Conservation (phyloP, 306 rosid species). For the Glycine tomentella region DNA sequence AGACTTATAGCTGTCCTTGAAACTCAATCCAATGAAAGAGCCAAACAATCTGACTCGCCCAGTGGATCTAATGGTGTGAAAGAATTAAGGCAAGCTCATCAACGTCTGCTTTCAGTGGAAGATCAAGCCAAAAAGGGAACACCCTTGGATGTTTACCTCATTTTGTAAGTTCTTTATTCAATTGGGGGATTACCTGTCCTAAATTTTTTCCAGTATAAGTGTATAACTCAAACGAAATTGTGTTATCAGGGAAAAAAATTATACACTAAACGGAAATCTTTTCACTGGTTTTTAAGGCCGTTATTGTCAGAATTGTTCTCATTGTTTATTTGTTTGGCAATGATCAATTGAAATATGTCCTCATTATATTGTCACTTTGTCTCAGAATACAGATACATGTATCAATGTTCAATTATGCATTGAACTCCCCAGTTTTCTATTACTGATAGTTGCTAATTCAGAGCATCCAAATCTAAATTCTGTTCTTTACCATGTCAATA, state of each 20-base stretch:
- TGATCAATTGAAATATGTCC: neutral
- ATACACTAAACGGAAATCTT: too few relatives aligned
- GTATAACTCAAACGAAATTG: slow-evolving; percentile 7
- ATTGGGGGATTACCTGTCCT: slow-evolving; percentile 22
- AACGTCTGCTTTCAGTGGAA: slow-evolving; percentile 65
- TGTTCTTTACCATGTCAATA: slow-evolving; percentile 35
- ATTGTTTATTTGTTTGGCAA: too few relatives aligned
- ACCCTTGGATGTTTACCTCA: slow-evolving; percentile 81
- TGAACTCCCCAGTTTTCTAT: slow-evolving; percentile 8
- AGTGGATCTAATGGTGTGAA: slow-evolving; percentile 36
- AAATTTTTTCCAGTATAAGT: slow-evolving; percentile 25
- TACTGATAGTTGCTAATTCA: slow-evolving; percentile 24
- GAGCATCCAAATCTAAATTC: slow-evolving; percentile 31
- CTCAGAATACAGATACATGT: slow-evolving; percentile 13
- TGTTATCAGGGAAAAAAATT: slow-evolving; percentile 1
- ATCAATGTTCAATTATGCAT: slow-evolving; percentile 11
- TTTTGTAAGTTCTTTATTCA: slow-evolving; percentile 72
- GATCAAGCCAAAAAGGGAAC: slow-evolving; percentile 70
- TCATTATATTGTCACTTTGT: slow-evolving; percentile 36
- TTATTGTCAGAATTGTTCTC: too few relatives aligned
- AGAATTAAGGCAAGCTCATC: slow-evolving; percentile 73
- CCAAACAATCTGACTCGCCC: slow-evolving; percentile 6
- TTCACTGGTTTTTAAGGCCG: too few relatives aligned
- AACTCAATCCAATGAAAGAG: slow-evolving; percentile 67
- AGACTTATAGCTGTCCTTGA: slow-evolving; percentile 67